Evolutionary conservation across 140 eudicot genomes (phyloP).

Genomic region (Ambrosia hybrid): DNA sequence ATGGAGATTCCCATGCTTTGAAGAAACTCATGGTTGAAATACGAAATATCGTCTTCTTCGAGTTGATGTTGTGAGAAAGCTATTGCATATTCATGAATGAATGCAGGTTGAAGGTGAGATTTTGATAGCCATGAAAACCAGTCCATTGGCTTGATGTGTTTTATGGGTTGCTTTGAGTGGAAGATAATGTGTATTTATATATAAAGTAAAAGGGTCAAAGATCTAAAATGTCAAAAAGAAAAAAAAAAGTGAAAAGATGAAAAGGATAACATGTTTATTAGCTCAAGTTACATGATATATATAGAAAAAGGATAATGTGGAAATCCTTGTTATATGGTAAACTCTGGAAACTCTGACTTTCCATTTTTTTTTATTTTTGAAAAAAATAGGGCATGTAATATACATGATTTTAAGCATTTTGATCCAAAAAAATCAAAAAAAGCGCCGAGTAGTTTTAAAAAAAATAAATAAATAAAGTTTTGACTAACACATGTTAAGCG

Average conservation of each 20-base stretch:
- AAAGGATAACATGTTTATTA: too few species aligned
- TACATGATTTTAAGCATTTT: too few species aligned
- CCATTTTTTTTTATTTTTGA: too few species aligned
- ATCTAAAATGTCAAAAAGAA: neutral
- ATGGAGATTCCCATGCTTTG: slow-evolving; percentile 81
- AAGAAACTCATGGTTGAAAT: slow-evolving; percentile 79
- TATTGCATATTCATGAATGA: slow-evolving; percentile 61
- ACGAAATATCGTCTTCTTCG: slow-evolving; percentile 64
- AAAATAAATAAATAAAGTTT: too few species aligned
- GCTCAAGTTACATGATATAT: too few species aligned
- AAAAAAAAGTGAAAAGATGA: neutral
- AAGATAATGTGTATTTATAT: slow-evolving; percentile 11
- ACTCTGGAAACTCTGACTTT: too few species aligned
- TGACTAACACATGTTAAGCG: too few species aligned
- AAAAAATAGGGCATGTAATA: too few species aligned
- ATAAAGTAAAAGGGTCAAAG: slow-evolving; percentile 1
- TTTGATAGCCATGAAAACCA: slow-evolving; percentile 94
- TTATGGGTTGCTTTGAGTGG: slow-evolving; percentile 29
- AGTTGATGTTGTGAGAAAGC: slow-evolving; percentile 77
- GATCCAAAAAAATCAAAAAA: too few species aligned
- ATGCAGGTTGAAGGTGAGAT: slow-evolving; percentile 68
- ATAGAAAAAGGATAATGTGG: too few species aligned
- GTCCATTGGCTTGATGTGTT: slow-evolving; percentile 45
- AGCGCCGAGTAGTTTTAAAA: too few species aligned
- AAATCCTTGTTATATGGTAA: too few species aligned